Evolutionary conservation across 2,329 filamentous ascomycete genomes (phyloP).

Genomic region (Periconia digitata): DNA sequence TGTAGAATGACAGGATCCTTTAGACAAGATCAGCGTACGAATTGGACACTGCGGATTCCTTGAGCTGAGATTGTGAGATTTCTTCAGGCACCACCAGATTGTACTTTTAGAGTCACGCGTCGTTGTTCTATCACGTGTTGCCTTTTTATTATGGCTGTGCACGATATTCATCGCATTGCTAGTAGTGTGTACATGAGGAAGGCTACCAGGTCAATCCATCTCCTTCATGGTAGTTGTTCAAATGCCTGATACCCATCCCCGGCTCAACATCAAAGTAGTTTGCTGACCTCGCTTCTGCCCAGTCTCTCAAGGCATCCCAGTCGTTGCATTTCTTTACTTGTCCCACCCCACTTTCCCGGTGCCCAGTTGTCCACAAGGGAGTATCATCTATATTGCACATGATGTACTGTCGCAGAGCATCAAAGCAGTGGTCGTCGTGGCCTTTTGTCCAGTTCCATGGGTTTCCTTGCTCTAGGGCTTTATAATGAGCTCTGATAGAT

Average conservation of each 20-base stretch:
- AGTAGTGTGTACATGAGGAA: too few species aligned
- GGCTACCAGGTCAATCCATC: too few species aligned
- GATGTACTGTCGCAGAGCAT: slow-evolving; percentile 9
- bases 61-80: too few species aligned
- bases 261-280: slow-evolving; percentile 10
- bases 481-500: neutral
- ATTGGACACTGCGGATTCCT: too few species aligned
- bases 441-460: slow-evolving; percentile 4
- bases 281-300: slow-evolving; percentile 5
- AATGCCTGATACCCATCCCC: slow-evolving; percentile 5
- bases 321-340: slow-evolving; percentile 8
- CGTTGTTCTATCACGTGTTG: too few species aligned
- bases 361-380: slow-evolving; percentile 5
- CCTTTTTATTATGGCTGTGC: too few species aligned
- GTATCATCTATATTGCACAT: slow-evolving; percentile 12
- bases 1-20: too few species aligned
- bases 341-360: slow-evolving; percentile 5
- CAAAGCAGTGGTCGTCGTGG: slow-evolving; percentile 8
- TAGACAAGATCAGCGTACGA: too few species aligned
- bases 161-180: too few species aligned
- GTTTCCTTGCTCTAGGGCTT: neutral
- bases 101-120: too few species aligned
- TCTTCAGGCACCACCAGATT: too few species aligned
- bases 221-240: slow-evolving; percentile 6
- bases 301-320: slow-evolving; percentile 9